Base-by-base conservation (phyloP, 192 early-diverging fungal genomes). In the Podila minutissima region DNA sequence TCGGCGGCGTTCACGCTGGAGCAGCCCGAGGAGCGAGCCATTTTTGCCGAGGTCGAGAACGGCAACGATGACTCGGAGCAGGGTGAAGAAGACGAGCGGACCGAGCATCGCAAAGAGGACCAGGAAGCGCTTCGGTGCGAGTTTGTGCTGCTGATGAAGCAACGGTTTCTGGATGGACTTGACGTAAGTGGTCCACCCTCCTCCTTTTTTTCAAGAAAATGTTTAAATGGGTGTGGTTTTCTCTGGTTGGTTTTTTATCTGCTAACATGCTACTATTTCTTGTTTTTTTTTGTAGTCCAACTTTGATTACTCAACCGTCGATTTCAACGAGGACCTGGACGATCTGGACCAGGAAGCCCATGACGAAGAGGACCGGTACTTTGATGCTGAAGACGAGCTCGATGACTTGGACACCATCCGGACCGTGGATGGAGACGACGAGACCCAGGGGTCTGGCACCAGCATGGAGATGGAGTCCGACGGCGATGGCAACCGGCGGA, bases 91-190 rank as follows among this genome's bases (percentile, higher is more conserved):
- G 71, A 73, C 28, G 33, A 61, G 22, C 57, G 15, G 9, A 73
- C 71, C 19, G 67, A 49, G 1, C 29, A 69, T 4, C 70, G 71
- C 7, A 81, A 81, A 32, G 77, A 73, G 49, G 65, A 81, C 31
- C 77, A 81, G n/a, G 66, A 81, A 17, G 53, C 58, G 10, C 62
- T 81, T 8, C 33, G 77, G 32, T 51, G 32, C 8, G 77, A 81
- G 22, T 81, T 73, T 60, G 77, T 81, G 13, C n/a, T 81, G 51
- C 31, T 81, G 71, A 81, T 81, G 77, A 81, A 81, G 29, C 77
- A 81, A 29, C 60, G 77, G 41, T 81, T 81, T 41, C 69, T 81
- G 67, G 77, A 81, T 46, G 77, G 77, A 32, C 46, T 69, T 4
- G 77, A 81, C 55, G 50, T 61, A 61, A 61, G 26, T 55, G 20